Evolutionary conservation across 202 grass and related monocot genomes (phyloP).

Genomic region (Setaria italica): DNA sequence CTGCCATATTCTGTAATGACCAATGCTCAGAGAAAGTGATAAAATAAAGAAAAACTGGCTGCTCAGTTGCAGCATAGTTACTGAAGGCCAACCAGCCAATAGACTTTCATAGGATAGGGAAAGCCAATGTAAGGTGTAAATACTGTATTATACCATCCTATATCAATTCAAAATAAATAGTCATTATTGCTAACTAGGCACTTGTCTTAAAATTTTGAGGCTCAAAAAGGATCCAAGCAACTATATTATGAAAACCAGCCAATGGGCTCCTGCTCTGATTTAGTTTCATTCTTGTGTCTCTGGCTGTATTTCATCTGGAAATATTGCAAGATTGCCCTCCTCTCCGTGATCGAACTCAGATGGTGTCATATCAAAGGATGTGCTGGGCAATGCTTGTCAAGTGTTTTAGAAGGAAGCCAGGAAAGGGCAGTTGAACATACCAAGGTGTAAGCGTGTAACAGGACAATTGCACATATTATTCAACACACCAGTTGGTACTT

Average conservation of each 20-base stretch:
- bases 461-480: background rate
- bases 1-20: slow-evolving; percentile 25
- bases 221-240: background rate
- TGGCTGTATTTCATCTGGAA: background rate
- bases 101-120: too few relatives aligned
- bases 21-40: background rate
- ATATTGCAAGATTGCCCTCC: background rate
- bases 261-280: background rate
- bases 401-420: background rate
- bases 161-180: slow-evolving; percentile 24
- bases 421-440: background rate
- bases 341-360: background rate
- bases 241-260: background rate
- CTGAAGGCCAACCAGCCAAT: too few relatives aligned
- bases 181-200: background rate
- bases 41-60: slow-evolving; percentile 11
- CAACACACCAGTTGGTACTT: background rate
- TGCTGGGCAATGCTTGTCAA: background rate
- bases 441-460: background rate
- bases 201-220: background rate
- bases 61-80: slow-evolving; percentile 27
- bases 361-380: background rate
- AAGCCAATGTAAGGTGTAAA: too few relatives aligned
- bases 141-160: background rate
- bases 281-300: background rate